Percentiles rank a stretch among this genome's conserved stretches.
phyloP scores from a whole-genome alignment of 768 basidiomycete species.

The Phanerodontia chrysosporium region DNA sequence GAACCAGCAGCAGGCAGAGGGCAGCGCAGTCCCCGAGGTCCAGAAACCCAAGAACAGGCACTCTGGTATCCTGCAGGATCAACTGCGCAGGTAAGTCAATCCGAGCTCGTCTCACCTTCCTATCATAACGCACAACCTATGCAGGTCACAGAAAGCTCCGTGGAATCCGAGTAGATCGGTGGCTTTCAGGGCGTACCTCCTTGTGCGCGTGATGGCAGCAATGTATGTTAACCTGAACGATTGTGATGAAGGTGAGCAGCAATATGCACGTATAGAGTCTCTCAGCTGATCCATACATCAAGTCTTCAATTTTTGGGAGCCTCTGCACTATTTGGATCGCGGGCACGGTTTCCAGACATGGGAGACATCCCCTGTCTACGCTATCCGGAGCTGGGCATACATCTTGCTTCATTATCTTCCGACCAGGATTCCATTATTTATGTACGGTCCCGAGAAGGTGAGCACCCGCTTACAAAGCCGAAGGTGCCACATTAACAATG shows the following conservation, averaged over 20 bases:
- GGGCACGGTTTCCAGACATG: slow-evolving; percentile 96
- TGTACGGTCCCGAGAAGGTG: slow-evolving; percentile 73
- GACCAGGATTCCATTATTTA: slow-evolving; percentile 47
- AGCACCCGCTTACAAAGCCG: slow-evolving; percentile 13
- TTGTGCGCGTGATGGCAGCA: slow-evolving; percentile 76
- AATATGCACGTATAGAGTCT: neutral
- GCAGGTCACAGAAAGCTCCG: slow-evolving; percentile 67
- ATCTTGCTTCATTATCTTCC: slow-evolving; percentile 76
- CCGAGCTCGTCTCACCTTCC: neutral
- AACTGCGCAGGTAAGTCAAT: slow-evolving; percentile 59
- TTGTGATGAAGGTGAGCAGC: slow-evolving; percentile 85
- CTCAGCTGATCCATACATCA: neutral
- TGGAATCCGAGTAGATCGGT: slow-evolving; percentile 83
- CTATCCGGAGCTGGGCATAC: slow-evolving; percentile 96
- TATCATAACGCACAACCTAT: slow-evolving; percentile 10
- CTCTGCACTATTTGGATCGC: slow-evolving; percentile 83
- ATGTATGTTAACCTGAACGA: slow-evolving; percentile 96
- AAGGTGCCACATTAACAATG: neutral
- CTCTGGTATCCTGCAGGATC: slow-evolving; percentile 74
- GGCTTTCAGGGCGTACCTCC: slow-evolving; percentile 78
- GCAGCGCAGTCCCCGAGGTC: slow-evolving; percentile 12
- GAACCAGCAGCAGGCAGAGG: slow-evolving; percentile 13
- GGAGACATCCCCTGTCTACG: slow-evolving; percentile 88
- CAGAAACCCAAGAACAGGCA: slow-evolving; percentile 37
- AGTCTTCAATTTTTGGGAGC: slow-evolving; percentile 99